Conservation (phyloP, 2,329 filamentous ascomycete genomes). For the Diaporthe vaccinii region DNA sequence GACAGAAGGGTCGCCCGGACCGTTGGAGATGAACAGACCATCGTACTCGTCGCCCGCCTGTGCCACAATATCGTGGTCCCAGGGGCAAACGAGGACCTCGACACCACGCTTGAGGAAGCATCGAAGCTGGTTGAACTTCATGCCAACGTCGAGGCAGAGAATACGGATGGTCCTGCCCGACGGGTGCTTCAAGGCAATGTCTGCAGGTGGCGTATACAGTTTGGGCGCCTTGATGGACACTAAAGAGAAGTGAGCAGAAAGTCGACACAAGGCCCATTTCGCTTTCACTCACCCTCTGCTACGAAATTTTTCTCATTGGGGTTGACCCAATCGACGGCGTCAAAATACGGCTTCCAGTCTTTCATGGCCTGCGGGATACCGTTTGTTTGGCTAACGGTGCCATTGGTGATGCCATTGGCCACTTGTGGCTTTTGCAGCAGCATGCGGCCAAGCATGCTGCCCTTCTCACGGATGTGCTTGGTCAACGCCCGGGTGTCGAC, state of each 20-base stretch:
- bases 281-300: conserved; percentile 81
- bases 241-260: conserved; percentile 63
- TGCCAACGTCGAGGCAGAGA: conserved; percentile 93
- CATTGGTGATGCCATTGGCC: conserved; percentile 58
- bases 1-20: conserved; percentile 92
- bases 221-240: conserved; percentile 91
- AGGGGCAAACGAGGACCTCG: conserved; percentile 94
- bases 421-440: conserved; percentile 75
- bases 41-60: conserved; percentile 89
- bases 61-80: conserved; percentile 90
- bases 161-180: conserved; percentile 90
- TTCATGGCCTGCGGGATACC: conserved; percentile 55
- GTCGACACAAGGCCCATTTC: conserved; percentile 40
- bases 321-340: conserved; percentile 88
- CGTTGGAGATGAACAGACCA: conserved; percentile 97
- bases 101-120: conserved; percentile 93
- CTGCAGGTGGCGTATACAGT: conserved; percentile 82
- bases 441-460: conserved; percentile 96
- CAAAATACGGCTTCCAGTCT: conserved; percentile 73
- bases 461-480: conserved; percentile 92
- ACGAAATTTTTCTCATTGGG: conserved; percentile 95
- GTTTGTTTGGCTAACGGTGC: conserved; percentile 50
- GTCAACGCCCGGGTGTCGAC: conserved; percentile 95
- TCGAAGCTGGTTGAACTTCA: conserved; percentile 98
- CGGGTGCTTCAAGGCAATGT: conserved; percentile 83